Conservation (phyloP, 1,284 basidiomycete species). For the Pascua sp. region DNA sequence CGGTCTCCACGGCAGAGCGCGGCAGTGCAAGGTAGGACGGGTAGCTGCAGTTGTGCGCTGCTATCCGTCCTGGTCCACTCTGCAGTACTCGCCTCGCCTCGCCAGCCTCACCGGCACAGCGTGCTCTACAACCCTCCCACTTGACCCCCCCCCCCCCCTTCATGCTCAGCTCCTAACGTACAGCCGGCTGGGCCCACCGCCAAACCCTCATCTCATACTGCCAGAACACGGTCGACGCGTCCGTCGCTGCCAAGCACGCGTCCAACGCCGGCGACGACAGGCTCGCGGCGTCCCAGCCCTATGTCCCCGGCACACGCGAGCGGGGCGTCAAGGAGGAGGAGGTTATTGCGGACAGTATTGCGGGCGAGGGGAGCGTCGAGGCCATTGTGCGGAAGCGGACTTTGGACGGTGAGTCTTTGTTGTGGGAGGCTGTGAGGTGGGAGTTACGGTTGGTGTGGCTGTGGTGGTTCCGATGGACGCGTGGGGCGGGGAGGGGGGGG, state of each 20-base stretch:
- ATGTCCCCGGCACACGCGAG: constrained; percentile 14
- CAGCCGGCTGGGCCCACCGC: constrained; percentile 79
- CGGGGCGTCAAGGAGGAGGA: constrained; percentile 64
- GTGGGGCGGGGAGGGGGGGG: too few relatives aligned
- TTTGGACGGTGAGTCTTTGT: constrained; percentile 61
- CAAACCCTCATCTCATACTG: constrained; percentile 77
- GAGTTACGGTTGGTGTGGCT: too few relatives aligned
- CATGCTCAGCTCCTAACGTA: too few relatives aligned
- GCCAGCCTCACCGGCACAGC: too few relatives aligned
- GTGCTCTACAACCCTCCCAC: too few relatives aligned
- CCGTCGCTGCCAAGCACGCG: constrained; percentile 59
- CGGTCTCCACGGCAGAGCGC: too few relatives aligned
- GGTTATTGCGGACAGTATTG: constrained; percentile 73
- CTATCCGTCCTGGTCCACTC: too few relatives aligned
- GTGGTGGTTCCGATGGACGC: too few relatives aligned
- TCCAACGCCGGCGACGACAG: constrained; percentile 17
- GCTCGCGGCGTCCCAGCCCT: constrained; percentile 10
- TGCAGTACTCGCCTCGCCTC: too few relatives aligned
- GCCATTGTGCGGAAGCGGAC: constrained; percentile 72
- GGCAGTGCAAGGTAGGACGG: background rate
- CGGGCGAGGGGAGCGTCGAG: constrained; percentile 74
- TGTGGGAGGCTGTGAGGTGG: background rate
- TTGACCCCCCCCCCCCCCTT: too few relatives aligned
- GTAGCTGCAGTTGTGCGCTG: background rate
- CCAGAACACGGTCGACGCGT: constrained; percentile 64